Evolutionary conservation across 352 stramenopile species (phyloP).

Genomic region (Phytophthora citrophthora): DNA sequence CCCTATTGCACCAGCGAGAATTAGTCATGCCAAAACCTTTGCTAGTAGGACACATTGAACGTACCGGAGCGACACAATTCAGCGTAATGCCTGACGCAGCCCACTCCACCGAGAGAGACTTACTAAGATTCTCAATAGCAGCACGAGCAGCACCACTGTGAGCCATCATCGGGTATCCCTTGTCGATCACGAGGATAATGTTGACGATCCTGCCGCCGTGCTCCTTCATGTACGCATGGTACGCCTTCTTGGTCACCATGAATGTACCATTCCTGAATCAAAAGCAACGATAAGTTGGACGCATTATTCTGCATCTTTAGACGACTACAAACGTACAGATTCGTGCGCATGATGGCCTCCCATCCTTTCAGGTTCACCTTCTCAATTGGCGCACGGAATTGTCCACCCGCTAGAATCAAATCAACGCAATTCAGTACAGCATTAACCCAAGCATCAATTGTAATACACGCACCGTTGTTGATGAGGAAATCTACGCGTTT

Average conservation of each 20-base stretch:
- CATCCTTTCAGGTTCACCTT: constrained; percentile 93
- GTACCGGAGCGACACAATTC: constrained; percentile 93
- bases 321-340: constrained; percentile 58
- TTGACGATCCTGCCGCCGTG: constrained; percentile 94
- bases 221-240: constrained; percentile 94
- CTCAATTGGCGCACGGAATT: constrained; percentile 91
- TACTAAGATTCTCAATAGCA: constrained; percentile 94
- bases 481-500: constrained; percentile 91
- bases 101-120: constrained; percentile 95
- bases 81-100: constrained; percentile 91
- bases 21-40: constrained; percentile 27
- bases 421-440: background rate
- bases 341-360: constrained; percentile 93
- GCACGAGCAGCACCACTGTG: constrained; percentile 92
- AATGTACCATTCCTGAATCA: constrained; percentile 87
- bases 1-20: constrained; percentile 39
- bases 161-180: constrained; percentile 93
- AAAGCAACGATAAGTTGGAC: background rate
- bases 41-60: constrained; percentile 17
- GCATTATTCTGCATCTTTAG: background rate
- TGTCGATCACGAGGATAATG: constrained; percentile 95
- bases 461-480: constrained; percentile 83
- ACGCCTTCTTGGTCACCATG: constrained; percentile 92
- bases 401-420: constrained; percentile 73
- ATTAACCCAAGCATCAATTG: background rate